Conservation (phyloP, 805 yeast genomes). For the Pichia manshurica region DNA sequence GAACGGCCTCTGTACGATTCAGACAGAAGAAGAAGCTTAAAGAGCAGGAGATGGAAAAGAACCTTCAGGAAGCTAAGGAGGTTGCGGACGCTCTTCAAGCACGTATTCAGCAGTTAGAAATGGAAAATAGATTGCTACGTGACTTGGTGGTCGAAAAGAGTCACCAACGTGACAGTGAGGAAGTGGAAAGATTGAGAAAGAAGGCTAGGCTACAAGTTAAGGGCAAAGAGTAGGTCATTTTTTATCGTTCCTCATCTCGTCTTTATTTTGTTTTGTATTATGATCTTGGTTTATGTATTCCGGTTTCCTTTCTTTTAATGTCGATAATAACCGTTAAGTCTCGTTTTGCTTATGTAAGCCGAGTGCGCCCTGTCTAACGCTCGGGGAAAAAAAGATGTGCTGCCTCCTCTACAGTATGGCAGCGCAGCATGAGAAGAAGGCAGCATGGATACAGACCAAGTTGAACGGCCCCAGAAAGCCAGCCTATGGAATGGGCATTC, state of each 20-base stretch:
- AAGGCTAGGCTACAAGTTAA: conserved; percentile 36
- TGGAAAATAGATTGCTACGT: conserved; percentile 85
- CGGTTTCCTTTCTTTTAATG: neutral
- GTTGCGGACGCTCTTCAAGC: conserved; percentile 60
- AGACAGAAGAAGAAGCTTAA: conserved; percentile 86
- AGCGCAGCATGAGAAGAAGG: too few species aligned
- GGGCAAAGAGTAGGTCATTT: neutral
- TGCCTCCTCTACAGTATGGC: too few species aligned
- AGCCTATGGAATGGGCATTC: too few species aligned
- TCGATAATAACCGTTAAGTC: too few species aligned
- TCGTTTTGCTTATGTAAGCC: too few species aligned
- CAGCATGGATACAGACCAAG: too few species aligned
- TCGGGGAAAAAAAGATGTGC: too few species aligned
- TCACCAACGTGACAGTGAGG: conserved; percentile 47
- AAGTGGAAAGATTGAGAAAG: conserved; percentile 46
- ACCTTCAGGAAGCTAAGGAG: conserved; percentile 66
- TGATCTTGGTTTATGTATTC: too few species aligned
- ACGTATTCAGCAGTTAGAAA: conserved; percentile 76
- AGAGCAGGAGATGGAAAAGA: conserved; percentile 85
- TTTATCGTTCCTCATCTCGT: too few species aligned
- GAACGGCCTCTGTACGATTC: conserved; percentile 83
- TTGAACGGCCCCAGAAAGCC: too few species aligned
- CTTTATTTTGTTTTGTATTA: too few species aligned
- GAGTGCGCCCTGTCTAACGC: too few species aligned
- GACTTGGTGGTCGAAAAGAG: conserved; percentile 80